Percentiles rank a stretch among this genome's conserved stretches.
These are phyloP conservation scores for Castanea mollissima DNA, from an alignment of 306 rosid genomes.

Conservation along the genomic window DNA sequence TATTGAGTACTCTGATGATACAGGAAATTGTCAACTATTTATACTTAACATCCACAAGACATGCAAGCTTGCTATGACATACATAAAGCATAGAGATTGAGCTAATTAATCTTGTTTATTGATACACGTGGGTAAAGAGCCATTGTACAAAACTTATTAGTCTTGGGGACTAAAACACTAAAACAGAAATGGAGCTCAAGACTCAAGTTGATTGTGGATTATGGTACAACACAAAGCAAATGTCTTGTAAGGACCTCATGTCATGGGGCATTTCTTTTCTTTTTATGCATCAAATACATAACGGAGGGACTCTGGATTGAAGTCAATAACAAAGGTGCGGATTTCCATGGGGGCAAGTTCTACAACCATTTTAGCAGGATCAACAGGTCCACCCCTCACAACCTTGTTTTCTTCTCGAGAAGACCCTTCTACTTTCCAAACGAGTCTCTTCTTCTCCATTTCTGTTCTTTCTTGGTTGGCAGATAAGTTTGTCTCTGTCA, in stretches of 20 bases:
- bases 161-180: no score
- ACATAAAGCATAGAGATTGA: not conserved
- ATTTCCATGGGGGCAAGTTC: conserved; percentile 92
- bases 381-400: conserved; percentile 69
- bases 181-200: not conserved
- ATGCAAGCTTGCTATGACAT: not conserved
- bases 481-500: conserved; percentile 62
- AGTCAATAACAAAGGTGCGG: conserved; percentile 63
- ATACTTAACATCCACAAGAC: no score
- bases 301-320: conserved; percentile 21
- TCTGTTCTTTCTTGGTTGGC: conserved; percentile 81
- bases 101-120: not conserved
- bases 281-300: conserved; percentile 29
- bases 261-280: conserved; percentile 12
- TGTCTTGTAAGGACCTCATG: conserved; percentile 14
- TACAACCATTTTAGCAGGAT: conserved; percentile 61
- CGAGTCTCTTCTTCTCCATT: conserved; percentile 79
- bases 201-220: not conserved
- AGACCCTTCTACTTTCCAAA: conserved; percentile 71
- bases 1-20: no score
- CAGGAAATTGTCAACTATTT: no score
- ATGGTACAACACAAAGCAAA: not conserved
- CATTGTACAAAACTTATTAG: no score
- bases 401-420: conserved; percentile 35
- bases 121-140: not conserved